A percentile compares a stretch with the other conserved stretches of the same genome.
phyloP scores from a whole-genome alignment of 768 basidiomycete genomes.

The Fistulinella prunicolor region DNA sequence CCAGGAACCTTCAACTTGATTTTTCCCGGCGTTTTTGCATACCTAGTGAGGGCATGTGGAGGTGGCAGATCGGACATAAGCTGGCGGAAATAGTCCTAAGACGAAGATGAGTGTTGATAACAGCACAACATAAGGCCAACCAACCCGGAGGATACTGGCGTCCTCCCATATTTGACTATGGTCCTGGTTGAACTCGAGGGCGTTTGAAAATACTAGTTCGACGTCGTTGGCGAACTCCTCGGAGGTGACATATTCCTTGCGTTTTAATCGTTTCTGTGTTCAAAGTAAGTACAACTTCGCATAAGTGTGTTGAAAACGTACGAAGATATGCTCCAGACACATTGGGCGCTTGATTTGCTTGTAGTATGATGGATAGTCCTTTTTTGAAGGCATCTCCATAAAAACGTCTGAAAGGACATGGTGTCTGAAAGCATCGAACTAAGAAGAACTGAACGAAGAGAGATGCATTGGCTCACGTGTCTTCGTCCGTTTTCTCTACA shows the following conservation, averaged over 20 bases:
- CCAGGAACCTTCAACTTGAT: constrained; percentile 70
- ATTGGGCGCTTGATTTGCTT: constrained; percentile 75
- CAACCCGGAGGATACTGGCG: constrained; percentile 61
- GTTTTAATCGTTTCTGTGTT: constrained; percentile 72
- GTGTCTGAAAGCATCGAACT: constrained; percentile 43
- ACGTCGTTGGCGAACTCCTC: constrained; percentile 82
- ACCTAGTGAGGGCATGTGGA: constrained; percentile 61
- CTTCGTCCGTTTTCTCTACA: constrained; percentile 65
- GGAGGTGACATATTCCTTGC: constrained; percentile 67
- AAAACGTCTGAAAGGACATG: constrained; percentile 70
- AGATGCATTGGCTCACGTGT: constrained; percentile 43
- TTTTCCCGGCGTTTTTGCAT: constrained; percentile 56
- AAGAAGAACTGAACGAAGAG: constrained; percentile 1
- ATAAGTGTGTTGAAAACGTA: constrained; percentile 37
- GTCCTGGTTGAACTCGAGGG: constrained; percentile 84
- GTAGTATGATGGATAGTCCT: constrained; percentile 78
- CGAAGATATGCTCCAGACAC: constrained; percentile 74
- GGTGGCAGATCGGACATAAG: constrained; percentile 77
- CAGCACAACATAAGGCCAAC: constrained; percentile 18
- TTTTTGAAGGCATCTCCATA: constrained; percentile 80
- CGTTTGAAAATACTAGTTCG: constrained; percentile 88
- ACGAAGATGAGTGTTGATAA: constrained; percentile 6
- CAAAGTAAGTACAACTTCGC: not conserved
- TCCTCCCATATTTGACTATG: constrained; percentile 82
- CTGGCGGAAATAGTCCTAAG: constrained; percentile 68